phyloP scores from a whole-genome alignment of 331 rosid species.

The Phaseolus coccineus region DNA sequence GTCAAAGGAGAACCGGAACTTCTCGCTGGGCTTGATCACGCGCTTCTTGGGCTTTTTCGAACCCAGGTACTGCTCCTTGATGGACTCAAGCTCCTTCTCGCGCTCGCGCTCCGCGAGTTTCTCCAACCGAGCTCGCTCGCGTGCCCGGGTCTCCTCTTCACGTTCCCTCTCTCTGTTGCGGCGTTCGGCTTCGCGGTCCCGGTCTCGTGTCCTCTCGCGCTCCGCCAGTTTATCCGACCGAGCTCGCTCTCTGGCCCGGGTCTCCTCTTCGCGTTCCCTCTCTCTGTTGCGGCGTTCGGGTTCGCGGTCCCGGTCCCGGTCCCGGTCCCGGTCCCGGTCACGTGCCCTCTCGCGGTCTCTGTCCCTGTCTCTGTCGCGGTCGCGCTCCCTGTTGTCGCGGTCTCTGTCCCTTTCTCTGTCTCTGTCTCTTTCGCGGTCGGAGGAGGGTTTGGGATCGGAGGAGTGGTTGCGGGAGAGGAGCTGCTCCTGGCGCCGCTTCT shows the following conservation, averaged over 20 bases:
- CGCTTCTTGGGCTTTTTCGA: constrained; percentile 88
- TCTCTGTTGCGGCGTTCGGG: constrained; percentile 55
- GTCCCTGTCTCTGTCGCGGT: constrained; percentile 53
- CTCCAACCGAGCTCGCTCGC: constrained; percentile 70
- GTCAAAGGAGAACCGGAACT: constrained; percentile 85
- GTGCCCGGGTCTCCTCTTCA: constrained; percentile 50
- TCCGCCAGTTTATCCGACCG: constrained; percentile 71
- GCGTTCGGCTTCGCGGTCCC: constrained; percentile 56
- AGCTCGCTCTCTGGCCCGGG: constrained; percentile 63
- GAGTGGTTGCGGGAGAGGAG: constrained; percentile 59
- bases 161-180: constrained; percentile 51
- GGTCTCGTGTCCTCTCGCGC: constrained; percentile 61
- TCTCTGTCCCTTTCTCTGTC: constrained; percentile 51
- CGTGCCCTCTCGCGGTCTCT: constrained; percentile 38
- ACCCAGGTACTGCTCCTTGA: constrained; percentile 87
- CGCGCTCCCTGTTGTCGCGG: constrained; percentile 36
- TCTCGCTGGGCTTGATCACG: constrained; percentile 91
- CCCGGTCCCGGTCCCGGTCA: constrained; percentile 52
- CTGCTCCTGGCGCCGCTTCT: constrained; percentile 61
- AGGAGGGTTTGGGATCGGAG: constrained; percentile 52
- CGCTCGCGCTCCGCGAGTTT: constrained; percentile 78
- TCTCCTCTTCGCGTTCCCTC: constrained; percentile 44
- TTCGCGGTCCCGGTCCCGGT: constrained; percentile 56
- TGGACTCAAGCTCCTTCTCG: constrained; percentile 74
- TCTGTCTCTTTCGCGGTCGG: constrained; percentile 56